Conservation (phyloP, 257 asterid genomes). For the Nemophila menziesii region DNA sequence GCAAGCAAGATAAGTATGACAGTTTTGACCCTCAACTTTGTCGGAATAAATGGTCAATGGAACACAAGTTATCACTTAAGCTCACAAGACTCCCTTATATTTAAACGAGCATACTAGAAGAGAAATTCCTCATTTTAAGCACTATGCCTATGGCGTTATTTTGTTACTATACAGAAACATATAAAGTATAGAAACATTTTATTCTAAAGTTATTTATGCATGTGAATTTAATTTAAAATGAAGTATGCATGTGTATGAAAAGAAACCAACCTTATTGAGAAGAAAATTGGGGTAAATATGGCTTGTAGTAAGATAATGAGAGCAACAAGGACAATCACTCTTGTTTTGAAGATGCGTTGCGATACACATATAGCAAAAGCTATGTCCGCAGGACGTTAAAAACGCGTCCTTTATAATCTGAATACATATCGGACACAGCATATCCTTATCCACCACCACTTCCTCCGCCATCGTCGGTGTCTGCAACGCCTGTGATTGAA, state of each 20-base stretch:
- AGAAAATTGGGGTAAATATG: conserved; percentile 84
- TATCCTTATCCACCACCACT: conserved; percentile 43
- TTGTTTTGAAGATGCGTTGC: conserved; percentile 73
- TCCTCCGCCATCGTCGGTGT: conserved; percentile 18
- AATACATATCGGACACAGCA: conserved; percentile 92
- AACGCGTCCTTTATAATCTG: conserved; percentile 82
- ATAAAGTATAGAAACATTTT: too few relatives aligned
- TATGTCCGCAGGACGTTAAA: conserved; percentile 80
- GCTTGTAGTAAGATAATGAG: conserved; percentile 52
- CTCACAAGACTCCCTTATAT: too few relatives aligned
- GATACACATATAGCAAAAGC: conserved; percentile 85
- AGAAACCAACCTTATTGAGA: conserved; percentile 56
- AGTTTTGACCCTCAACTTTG: too few relatives aligned
- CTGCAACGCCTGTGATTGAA: not conserved
- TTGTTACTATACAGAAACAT: too few relatives aligned
- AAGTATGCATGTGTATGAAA: not conserved
- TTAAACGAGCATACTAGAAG: too few relatives aligned
- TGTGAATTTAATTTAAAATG: too few relatives aligned
- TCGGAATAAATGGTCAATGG: too few relatives aligned
- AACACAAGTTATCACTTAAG: too few relatives aligned
- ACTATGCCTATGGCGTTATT: too few relatives aligned
- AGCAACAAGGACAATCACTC: conserved; percentile 86
- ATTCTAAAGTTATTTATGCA: too few relatives aligned
- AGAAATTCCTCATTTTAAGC: too few relatives aligned
- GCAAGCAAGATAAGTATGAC: too few relatives aligned